Conservation (phyloP, 768 basidiomycete genomes). For the Psilocybe cubensis region DNA sequence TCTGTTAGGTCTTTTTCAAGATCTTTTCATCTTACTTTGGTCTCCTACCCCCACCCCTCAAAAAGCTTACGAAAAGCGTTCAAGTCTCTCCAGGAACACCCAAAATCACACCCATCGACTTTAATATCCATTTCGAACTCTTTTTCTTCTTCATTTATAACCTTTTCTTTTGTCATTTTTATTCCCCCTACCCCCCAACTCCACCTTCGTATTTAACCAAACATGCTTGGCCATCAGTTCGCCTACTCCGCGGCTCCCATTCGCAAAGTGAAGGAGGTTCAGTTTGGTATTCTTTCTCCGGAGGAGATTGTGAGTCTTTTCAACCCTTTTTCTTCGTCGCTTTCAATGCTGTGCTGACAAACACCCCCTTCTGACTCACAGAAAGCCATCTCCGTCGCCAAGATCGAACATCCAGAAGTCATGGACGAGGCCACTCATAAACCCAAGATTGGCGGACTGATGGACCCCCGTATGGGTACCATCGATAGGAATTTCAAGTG, state of each 20-base stretch:
- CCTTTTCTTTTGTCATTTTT: slow-evolving; percentile 12
- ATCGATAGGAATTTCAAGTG: slow-evolving; percentile 99
- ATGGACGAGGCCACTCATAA: slow-evolving; percentile 94
- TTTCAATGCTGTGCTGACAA: slow-evolving; percentile 13
- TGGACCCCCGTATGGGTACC: slow-evolving; percentile 98
- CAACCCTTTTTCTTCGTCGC: background rate
- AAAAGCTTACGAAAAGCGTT: slow-evolving; percentile 32
- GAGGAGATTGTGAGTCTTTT: slow-evolving; percentile 89
- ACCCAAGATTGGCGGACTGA: slow-evolving; percentile 91
- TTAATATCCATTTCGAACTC: slow-evolving; percentile 32
- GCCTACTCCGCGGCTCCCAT: slow-evolving; percentile 93
- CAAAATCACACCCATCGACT: slow-evolving; percentile 26
- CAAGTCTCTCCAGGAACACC: slow-evolving; percentile 29
- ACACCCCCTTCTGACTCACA: slow-evolving; percentile 37
- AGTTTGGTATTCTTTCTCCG: slow-evolving; percentile 97
- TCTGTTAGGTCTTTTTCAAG: slow-evolving; percentile 33
- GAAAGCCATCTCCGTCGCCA: slow-evolving; percentile 99
- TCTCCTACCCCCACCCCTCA: slow-evolving; percentile 29
- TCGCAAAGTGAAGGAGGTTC: slow-evolving; percentile 95
- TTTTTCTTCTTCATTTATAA: slow-evolving; percentile 27
- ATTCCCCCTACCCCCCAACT: slow-evolving; percentile 14
- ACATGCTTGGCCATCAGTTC: slow-evolving; percentile 88
- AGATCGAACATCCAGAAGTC: slow-evolving; percentile 98
- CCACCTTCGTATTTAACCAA: slow-evolving; percentile 25
- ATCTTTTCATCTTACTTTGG: slow-evolving; percentile 27